Conservation (phyloP, 2,329 filamentous ascomycete species). For the Alternaria triticimaculans region DNA sequence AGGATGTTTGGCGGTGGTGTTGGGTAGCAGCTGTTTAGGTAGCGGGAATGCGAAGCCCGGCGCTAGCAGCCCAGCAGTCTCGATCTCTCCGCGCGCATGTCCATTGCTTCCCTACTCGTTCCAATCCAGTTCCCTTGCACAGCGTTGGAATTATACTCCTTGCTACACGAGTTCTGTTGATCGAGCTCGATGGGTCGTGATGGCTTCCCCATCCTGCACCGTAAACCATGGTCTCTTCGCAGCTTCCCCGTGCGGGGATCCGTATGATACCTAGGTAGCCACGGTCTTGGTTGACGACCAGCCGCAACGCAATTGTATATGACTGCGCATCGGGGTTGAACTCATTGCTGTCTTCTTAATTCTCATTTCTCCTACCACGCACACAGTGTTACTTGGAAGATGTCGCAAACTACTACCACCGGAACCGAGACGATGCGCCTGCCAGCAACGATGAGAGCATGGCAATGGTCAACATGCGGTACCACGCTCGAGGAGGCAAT, state of each 20-base stretch:
- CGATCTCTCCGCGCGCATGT: not conserved
- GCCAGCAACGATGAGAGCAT: constrained; percentile 31
- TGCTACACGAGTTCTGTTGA: not conserved
- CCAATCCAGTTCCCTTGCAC: not conserved
- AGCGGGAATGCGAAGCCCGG: not conserved
- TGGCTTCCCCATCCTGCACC: not conserved
- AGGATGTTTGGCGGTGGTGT: not conserved
- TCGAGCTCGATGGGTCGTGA: not conserved
- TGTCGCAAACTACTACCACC: constrained; percentile 7
- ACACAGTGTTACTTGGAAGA: not conserved
- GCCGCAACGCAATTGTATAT: constrained; percentile 1
- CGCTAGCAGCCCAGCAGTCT: not conserved
- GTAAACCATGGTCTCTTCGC: not conserved
- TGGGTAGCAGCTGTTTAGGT: not conserved
- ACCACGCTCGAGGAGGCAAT: constrained; percentile 22
- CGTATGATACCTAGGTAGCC: not conserved
- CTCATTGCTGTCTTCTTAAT: not conserved
- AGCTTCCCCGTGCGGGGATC: constrained; percentile 14
- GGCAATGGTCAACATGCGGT: constrained; percentile 26
- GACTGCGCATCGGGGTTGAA: not conserved
- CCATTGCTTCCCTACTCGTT: not conserved
- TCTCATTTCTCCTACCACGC: not conserved
- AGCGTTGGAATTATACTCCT: not conserved
- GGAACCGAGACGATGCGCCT: constrained; percentile 1
- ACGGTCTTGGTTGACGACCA: constrained; percentile 5